phyloP scores from a whole-genome alignment of 805 yeast species.

The Jamesozyma spencerorum region DNA sequence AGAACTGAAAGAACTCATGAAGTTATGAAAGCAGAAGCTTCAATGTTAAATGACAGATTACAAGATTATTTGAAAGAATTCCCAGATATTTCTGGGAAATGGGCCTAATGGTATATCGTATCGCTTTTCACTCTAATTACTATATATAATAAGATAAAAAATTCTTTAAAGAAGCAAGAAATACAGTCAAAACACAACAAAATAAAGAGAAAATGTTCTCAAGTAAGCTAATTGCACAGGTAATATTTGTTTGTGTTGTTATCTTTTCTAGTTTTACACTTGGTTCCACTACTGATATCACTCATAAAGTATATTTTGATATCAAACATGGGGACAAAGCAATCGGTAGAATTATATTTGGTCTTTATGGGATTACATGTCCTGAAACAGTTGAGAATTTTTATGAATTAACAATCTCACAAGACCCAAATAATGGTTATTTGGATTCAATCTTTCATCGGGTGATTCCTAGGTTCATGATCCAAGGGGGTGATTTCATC shows the following conservation, averaged over 20 bases:
- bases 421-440: slow-evolving; percentile 78
- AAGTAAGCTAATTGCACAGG: too few relatives aligned
- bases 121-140: too few relatives aligned
- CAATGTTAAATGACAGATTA: slow-evolving; percentile 38
- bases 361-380: slow-evolving; percentile 74
- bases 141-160: too few relatives aligned
- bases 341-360: slow-evolving; percentile 73
- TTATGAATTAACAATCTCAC: slow-evolving; percentile 86
- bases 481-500: slow-evolving; percentile 82
- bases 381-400: slow-evolving; percentile 93
- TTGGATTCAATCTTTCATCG: slow-evolving; percentile 83
- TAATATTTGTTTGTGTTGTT: neutral
- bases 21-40: slow-evolving; percentile 67
- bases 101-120: slow-evolving; percentile 2
- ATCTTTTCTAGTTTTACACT: slow-evolving; percentile 2
- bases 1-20: slow-evolving; percentile 50
- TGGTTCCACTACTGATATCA: slow-evolving; percentile 8
- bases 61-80: slow-evolving; percentile 8
- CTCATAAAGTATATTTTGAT: slow-evolving; percentile 59
- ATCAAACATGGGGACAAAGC: slow-evolving; percentile 59
- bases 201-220: neutral
- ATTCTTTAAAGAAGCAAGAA: neutral
- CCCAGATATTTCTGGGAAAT: slow-evolving; percentile 7
- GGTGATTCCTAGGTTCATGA: slow-evolving; percentile 61
- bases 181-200: neutral